These are phyloP conservation scores for Filobasidium uniguttulatum DNA, from an alignment of 1,284 basidiomycete genomes.

Conservation along the genomic window DNA sequence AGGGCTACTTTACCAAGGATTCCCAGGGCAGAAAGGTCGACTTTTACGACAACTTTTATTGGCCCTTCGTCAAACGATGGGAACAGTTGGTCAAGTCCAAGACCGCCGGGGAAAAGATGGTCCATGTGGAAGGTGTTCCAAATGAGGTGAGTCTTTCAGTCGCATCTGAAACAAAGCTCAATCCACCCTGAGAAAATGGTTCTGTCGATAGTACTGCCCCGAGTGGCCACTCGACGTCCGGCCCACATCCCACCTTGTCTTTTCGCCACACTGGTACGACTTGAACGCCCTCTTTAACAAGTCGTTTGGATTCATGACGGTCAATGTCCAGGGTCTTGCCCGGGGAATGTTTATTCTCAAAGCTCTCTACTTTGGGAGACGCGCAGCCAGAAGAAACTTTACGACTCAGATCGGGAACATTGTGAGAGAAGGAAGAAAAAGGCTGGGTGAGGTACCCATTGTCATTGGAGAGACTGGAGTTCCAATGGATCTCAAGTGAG, in stretches of 20 bases:
- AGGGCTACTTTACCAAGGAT: constrained; percentile 71
- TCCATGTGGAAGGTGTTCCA: constrained; percentile 71
- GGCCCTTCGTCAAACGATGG: constrained; percentile 64
- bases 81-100: constrained; percentile 43
- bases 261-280: constrained; percentile 90
- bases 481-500: constrained; percentile 87
- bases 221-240: constrained; percentile 52
- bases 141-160: constrained; percentile 55
- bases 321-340: constrained; percentile 65
- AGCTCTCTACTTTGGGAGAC: constrained; percentile 74
- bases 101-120: constrained; percentile 45
- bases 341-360: constrained; percentile 61
- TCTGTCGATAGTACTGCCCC: constrained; percentile 52
- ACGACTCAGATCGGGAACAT: constrained; percentile 66
- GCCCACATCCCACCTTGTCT: constrained; percentile 59
- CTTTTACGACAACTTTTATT: constrained; percentile 77
- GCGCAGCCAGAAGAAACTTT: constrained; percentile 66
- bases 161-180: not conserved
- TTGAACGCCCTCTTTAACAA: constrained; percentile 71
- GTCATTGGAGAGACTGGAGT: constrained; percentile 82
- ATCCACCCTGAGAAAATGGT: too few relatives aligned
- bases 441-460: constrained; percentile 63
- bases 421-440: constrained; percentile 49
- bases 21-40: constrained; percentile 54
- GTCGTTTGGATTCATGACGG: constrained; percentile 62